Evolutionary conservation across 441 rosid genomes (phyloP).

Genomic region (Populus hybrid): DNA sequence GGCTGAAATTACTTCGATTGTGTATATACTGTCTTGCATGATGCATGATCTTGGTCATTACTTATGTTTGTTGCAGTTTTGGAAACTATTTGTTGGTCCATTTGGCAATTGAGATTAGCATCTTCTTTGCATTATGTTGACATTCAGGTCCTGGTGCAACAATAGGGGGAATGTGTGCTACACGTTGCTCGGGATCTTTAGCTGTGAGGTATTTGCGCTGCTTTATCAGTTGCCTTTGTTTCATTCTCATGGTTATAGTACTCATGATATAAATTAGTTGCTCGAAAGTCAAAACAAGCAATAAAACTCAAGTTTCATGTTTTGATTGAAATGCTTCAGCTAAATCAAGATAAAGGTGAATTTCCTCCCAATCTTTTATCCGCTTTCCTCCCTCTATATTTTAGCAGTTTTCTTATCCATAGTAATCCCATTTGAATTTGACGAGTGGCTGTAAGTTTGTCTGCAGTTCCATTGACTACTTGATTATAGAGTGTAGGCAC

Average conservation of each 20-base stretch:
- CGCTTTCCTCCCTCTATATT: not conserved
- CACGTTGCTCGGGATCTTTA: slow-evolving; percentile 95
- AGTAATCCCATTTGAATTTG: not conserved
- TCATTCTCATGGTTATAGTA: slow-evolving; percentile 3
- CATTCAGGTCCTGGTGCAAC: slow-evolving; percentile 87
- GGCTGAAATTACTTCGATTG: not conserved
- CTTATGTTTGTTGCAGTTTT: not conserved
- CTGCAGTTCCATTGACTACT: not conserved
- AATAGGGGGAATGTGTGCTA: slow-evolving; percentile 97
- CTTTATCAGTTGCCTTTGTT: slow-evolving; percentile 6
- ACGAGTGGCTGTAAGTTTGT: not conserved
- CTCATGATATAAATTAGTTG: slow-evolving; percentile 6
- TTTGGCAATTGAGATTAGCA: slow-evolving; percentile 5
- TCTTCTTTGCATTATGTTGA: slow-evolving; percentile 18
- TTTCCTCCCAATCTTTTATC: not conserved
- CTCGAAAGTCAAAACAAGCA: not conserved
- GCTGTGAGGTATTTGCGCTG: slow-evolving; percentile 73
- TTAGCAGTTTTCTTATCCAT: not conserved
- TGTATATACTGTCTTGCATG: not conserved
- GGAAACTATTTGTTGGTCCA: not conserved
- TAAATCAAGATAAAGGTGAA: not conserved
- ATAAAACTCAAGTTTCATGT: not conserved
- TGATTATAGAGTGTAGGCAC: not conserved
- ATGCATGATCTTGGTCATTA: not conserved
- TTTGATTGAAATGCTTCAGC: not conserved